Evolutionary conservation across 139 green algal species (phyloP).

Genomic region (Chlamydomonas sphaeroides): DNA sequence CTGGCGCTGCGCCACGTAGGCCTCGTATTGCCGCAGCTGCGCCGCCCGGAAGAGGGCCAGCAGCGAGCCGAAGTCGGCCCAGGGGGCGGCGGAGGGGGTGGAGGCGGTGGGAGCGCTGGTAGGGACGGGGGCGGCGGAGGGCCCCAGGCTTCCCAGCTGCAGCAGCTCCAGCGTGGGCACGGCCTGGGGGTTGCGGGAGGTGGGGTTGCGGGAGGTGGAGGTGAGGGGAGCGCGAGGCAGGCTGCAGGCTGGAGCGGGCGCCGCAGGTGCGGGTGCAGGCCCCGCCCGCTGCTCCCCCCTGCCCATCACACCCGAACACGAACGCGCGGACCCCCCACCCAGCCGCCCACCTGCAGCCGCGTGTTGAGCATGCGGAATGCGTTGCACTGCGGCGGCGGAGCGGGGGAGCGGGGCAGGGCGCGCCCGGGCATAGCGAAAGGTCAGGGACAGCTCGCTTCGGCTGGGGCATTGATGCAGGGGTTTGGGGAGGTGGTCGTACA

Average conservation of each 20-base stretch:
- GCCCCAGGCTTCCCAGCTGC: slow-evolving; percentile 33
- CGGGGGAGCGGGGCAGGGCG: too few relatives aligned
- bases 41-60: slow-evolving; percentile 3
- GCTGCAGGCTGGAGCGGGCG: too few relatives aligned
- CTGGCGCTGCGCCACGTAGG: neutral
- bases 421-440: too few relatives aligned
- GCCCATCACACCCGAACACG: neutral
- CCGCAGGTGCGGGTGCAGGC: too few relatives aligned
- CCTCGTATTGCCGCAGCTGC: slow-evolving; percentile 32
- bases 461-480: too few relatives aligned
- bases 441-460: too few relatives aligned
- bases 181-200: neutral
- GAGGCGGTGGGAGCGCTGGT: too few relatives aligned
- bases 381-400: too few relatives aligned
- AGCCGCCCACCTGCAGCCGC: slow-evolving; percentile 59
- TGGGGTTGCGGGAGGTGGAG: too few relatives aligned
- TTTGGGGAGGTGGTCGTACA: too few relatives aligned
- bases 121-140: too few relatives aligned
- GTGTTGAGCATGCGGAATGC: slow-evolving; percentile 86
- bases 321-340: neutral
- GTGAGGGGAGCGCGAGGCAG: too few relatives aligned
- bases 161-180: slow-evolving; percentile 66
- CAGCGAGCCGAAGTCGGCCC: slow-evolving; percentile 21
- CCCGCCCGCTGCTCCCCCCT: neutral
- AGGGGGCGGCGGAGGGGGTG: neutral